These are phyloP conservation scores for Claviceps digitariae DNA, from an alignment of 2,329 filamentous ascomycete species.

Conservation along the genomic window DNA sequence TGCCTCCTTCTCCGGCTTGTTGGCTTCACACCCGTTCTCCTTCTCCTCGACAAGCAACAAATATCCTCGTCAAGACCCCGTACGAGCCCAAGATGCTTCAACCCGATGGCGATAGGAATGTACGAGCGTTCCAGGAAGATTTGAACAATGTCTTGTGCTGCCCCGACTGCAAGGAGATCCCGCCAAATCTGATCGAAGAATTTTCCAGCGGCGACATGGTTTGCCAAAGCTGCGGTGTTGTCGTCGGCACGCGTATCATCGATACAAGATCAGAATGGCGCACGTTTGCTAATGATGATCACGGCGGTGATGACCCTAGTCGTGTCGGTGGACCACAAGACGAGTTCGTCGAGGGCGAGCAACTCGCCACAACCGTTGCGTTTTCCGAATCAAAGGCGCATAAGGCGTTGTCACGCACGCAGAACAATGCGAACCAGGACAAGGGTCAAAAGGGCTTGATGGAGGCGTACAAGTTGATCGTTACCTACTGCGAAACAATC, in stretches of 20 bases:
- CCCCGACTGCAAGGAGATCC: slow-evolving; percentile 78
- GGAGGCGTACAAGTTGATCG: slow-evolving; percentile 80
- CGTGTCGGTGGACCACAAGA: slow-evolving; percentile 95
- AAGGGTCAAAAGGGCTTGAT: slow-evolving; percentile 73
- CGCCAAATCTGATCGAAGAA: slow-evolving; percentile 88
- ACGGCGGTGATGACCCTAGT: slow-evolving; percentile 89
- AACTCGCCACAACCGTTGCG: slow-evolving; percentile 78
- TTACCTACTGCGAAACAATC: slow-evolving; percentile 72
- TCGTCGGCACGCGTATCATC: slow-evolving; percentile 81
- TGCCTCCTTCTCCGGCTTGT: slow-evolving; percentile 5
- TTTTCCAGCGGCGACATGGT: slow-evolving; percentile 88
- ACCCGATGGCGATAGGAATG: slow-evolving; percentile 19
- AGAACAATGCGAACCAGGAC: slow-evolving; percentile 74
- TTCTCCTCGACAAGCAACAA: slow-evolving; percentile 12
- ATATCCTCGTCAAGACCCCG: slow-evolving; percentile 8
- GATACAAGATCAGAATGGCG: slow-evolving; percentile 97
- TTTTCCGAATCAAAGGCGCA: slow-evolving; percentile 62
- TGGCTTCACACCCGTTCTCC: not conserved
- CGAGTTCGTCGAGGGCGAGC: slow-evolving; percentile 75
- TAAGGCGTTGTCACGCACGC: slow-evolving; percentile 66
- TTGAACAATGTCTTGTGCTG: slow-evolving; percentile 78
- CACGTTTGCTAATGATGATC: slow-evolving; percentile 96
- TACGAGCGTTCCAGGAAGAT: slow-evolving; percentile 49
- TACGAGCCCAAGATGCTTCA: slow-evolving; percentile 34
- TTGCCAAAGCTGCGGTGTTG: slow-evolving; percentile 80